Base-by-base conservation (phyloP, 2,329 filamentous ascomycete genomes). In the Tetracladium maxilliforme region DNA sequence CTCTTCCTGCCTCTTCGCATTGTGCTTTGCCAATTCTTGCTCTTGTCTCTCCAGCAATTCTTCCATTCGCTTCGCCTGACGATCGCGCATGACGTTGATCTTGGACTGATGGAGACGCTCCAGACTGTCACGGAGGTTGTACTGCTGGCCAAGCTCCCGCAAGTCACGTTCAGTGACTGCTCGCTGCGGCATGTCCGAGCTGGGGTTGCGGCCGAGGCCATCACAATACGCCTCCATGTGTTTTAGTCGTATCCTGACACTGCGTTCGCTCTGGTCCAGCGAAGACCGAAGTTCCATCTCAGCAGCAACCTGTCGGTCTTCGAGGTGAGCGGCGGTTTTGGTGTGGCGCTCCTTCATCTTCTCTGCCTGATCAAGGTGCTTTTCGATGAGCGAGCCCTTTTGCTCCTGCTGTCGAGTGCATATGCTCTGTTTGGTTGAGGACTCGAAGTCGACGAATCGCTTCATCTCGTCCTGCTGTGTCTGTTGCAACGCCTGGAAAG, bases 141-240 rank as follows among this genome's bases (percentile, higher is more conserved):
- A 72, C 41, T 74, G 68, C 36, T 70, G 64, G 7, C 61, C 60
- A 4, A 74, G 51, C 39, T 71, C 64, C 17, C 62, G 57, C 12
- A 70, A 47, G 33, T 75, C 64, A 22, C 61, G 56, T 38, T 71
- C 64, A 3, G 70, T 75, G 10, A 75, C 65, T 2, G 60, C 47
- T 6, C 70, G 51, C 1, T 51, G 48, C 4, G 64, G 62, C 43
- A 63, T 53, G 4, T 42, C 25, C 14, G 33, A 36, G 17, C 38
- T 46, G 3, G 48, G 44, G 14, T 43, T 51, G 16, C 52, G 52
- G 4, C 61, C 63, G 2, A 65, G 44, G 4, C 59, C 58, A 30
- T 68, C 58, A 37, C 69, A 74, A 41, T 75, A 75, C 6, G 67
- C 69, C 36, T 75, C 69, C 70, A 75, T 75, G 34, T 75, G 63